Percentiles rank a stretch among this genome's conserved stretches.
Conservation (phyloP, 495 filamentous ascomycete species). For the Hypoxylon perforatum region DNA sequence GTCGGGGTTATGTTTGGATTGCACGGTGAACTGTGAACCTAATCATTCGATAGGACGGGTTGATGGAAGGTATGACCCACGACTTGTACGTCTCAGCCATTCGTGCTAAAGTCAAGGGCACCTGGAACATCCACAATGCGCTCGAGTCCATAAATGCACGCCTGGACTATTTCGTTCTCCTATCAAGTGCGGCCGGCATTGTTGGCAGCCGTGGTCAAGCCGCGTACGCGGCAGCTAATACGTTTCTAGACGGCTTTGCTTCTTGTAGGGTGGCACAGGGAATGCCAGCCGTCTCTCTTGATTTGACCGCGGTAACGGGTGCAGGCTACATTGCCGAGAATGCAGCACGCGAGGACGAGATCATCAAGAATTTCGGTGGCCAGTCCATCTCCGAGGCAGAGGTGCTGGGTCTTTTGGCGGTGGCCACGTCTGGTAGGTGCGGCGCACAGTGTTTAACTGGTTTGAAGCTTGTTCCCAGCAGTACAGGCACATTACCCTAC, state of each 20-base stretch:
- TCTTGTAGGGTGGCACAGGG: conserved; percentile 45
- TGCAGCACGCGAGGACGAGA: conserved; percentile 29
- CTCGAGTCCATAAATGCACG: conserved; percentile 38
- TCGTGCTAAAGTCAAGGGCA: conserved; percentile 52
- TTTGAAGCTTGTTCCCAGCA: conserved; percentile 36
- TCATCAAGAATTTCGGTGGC: conserved; percentile 36
- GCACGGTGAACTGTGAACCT: conserved; percentile 3
- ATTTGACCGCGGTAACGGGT: conserved; percentile 42
- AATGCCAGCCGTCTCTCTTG: conserved; percentile 46
- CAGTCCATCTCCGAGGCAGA: conserved; percentile 38
- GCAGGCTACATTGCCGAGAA: conserved; percentile 46
- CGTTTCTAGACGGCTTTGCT: conserved; percentile 63
- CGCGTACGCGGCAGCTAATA: conserved; percentile 70
- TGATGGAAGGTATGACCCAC: conserved; percentile 55
- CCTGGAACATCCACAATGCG: conserved; percentile 52
- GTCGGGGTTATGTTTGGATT: not conserved
- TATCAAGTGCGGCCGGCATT: conserved; percentile 54
- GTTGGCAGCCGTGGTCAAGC: conserved; percentile 66
- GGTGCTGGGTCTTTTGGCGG: conserved; percentile 32
- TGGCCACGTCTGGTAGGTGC: conserved; percentile 32
- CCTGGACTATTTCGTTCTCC: conserved; percentile 71
- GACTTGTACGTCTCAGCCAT: conserved; percentile 49
- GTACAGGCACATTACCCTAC: conserved; percentile 28
- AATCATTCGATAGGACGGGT: conserved; percentile 47
- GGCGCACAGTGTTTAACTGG: conserved; percentile 35